A percentile compares a stretch with the other conserved stretches of the same genome.
Conservation (phyloP, 371 early-diverging fungal genomes). For the Rhizopus delemar region DNA sequence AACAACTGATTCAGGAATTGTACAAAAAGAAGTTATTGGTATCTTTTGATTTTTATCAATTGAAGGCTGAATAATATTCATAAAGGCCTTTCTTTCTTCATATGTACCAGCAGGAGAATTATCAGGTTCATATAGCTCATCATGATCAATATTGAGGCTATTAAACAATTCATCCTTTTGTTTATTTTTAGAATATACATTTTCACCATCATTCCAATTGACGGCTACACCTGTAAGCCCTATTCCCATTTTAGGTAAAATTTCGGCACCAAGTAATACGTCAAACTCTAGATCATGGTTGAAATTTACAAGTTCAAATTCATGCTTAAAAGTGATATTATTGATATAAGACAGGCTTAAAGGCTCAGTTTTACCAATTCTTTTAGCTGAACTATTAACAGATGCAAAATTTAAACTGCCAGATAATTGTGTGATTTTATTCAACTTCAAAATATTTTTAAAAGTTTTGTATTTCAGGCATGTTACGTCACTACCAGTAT, state of each 20-base stretch:
- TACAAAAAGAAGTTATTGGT: too few relatives aligned
- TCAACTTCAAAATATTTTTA: background rate
- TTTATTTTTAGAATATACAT: too few relatives aligned
- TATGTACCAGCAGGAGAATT: too few relatives aligned
- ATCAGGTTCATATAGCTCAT: too few relatives aligned
- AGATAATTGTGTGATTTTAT: background rate
- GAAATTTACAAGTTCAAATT: slow-evolving; percentile 12
- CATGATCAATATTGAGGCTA: too few relatives aligned
- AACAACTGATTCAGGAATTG: too few relatives aligned
- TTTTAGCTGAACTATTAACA: background rate
- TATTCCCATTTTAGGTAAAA: slow-evolving; percentile 5
- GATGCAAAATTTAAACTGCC: slow-evolving; percentile 8
- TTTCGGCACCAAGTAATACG: slow-evolving; percentile 8
- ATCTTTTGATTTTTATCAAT: too few relatives aligned
- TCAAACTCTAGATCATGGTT: background rate
- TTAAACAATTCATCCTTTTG: too few relatives aligned
- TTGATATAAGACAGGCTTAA: slow-evolving; percentile 1
- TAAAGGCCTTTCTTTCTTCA: too few relatives aligned
- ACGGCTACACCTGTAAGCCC: slow-evolving; percentile 10
- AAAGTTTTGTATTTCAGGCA: slow-evolving; percentile 5
- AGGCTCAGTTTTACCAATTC: slow-evolving; percentile 2
- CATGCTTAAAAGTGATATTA: slow-evolving; percentile 2
- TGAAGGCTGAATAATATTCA: too few relatives aligned
- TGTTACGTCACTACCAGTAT: slow-evolving; percentile 7
- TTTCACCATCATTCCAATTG: too few relatives aligned